Percentiles rank a stretch among this genome's conserved stretches.
Conservation (phyloP, 1,139 yeast species). For the Scheffersomyces illinoinensis region DNA sequence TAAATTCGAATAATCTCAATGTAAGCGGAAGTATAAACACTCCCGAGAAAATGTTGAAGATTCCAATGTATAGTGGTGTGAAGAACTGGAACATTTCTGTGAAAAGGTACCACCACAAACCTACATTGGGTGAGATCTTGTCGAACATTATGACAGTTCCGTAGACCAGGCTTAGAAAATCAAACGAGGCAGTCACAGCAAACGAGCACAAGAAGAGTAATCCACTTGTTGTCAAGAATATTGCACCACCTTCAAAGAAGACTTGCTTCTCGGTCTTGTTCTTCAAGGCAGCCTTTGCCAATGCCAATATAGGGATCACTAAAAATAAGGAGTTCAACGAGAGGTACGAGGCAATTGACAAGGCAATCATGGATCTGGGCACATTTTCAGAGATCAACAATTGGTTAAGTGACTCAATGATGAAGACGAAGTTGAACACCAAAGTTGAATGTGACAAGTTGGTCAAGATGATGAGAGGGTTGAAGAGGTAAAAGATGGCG, state of each 20-base stretch:
- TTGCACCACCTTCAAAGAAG: slow-evolving; percentile 24
- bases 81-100: slow-evolving; percentile 93
- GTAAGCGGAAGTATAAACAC: slow-evolving; percentile 75
- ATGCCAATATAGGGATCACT: slow-evolving; percentile 53
- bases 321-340: slow-evolving; percentile 62
- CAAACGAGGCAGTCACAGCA: slow-evolving; percentile 32
- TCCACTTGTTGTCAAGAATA: slow-evolving; percentile 26
- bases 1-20: slow-evolving; percentile 51
- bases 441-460: slow-evolving; percentile 71
- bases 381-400: slow-evolving; percentile 42
- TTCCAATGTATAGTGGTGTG: slow-evolving; percentile 77
- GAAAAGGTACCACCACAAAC: slow-evolving; percentile 98
- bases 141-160: slow-evolving; percentile 60
- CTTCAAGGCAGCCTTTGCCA: slow-evolving; percentile 26
- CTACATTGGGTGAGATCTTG: slow-evolving; percentile 81
- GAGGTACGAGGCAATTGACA: slow-evolving; percentile 67
- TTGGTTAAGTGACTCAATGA: slow-evolving; percentile 52
- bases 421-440: slow-evolving; percentile 57
- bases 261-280: slow-evolving; percentile 9
- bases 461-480: slow-evolving; percentile 74
- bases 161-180: slow-evolving; percentile 63
- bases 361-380: slow-evolving; percentile 48
- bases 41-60: slow-evolving; percentile 76
- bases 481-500: slow-evolving; percentile 68
- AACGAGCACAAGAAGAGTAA: slow-evolving; percentile 38